These are phyloP conservation scores for Trifolium dubium DNA, from an alignment of 306 rosid species.

Conservation along the genomic window DNA sequence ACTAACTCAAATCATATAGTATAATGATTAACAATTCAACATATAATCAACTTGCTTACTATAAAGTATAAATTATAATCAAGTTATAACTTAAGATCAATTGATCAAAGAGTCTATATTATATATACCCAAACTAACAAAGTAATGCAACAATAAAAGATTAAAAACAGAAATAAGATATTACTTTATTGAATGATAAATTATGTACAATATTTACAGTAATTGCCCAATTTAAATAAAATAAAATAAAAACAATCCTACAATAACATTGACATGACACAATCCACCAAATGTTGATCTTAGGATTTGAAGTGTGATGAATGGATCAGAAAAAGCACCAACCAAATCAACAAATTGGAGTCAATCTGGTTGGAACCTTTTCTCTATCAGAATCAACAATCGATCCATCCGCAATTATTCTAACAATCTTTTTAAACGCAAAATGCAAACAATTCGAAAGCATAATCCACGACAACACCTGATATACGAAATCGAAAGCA, in stretches of 20 bases:
- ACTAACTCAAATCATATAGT: background rate
- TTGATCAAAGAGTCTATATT: background rate
- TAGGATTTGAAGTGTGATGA: background rate
- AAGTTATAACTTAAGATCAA: too few species aligned
- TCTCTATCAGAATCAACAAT: conserved; percentile 67
- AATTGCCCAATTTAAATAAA: background rate
- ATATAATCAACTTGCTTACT: background rate
- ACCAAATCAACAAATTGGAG: conserved; percentile 61
- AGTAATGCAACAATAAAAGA: background rate
- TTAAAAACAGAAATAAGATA: background rate
- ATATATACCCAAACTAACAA: background rate
- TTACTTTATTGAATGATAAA: conserved; percentile 20
- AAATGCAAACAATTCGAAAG: conserved; percentile 86
- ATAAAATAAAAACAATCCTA: background rate
- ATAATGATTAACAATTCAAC: background rate
- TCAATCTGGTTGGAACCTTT: conserved; percentile 66
- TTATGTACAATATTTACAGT: conserved; percentile 42
- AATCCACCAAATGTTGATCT: background rate
- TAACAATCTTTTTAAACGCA: conserved; percentile 72
- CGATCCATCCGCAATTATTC: conserved; percentile 56
- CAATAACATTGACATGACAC: background rate
- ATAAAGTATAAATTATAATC: too few species aligned
- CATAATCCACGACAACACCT: conserved; percentile 84
- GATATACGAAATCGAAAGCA: conserved; percentile 82
- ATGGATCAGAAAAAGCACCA: conserved; percentile 24